A percentile compares a stretch with the other conserved stretches of the same genome.
phyloP scores from a whole-genome alignment of 1,284 basidiomycete species.

The Cryptococcus sp. region DNA sequence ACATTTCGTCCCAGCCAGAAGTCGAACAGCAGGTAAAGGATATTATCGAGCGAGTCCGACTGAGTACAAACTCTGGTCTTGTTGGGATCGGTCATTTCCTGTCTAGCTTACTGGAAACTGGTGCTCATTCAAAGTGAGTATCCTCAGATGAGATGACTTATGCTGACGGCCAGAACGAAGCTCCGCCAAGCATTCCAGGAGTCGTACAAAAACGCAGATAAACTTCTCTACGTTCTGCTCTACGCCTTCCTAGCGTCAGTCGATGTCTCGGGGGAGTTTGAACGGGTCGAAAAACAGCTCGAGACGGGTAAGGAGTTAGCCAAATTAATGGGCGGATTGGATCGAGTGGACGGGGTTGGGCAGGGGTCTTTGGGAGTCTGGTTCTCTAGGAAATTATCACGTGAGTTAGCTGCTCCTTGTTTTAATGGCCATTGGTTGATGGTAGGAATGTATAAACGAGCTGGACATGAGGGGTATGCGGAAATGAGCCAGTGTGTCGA shows the following conservation, averaged over 20 bases:
- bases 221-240: constrained; percentile 31
- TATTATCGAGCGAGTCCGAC: neutral
- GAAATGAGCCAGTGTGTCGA: too few relatives aligned
- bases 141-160: too few relatives aligned
- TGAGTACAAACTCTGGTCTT: constrained; percentile 29
- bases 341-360: constrained; percentile 34
- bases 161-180: neutral
- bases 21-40: neutral
- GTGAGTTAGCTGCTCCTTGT: constrained; percentile 14
- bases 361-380: constrained; percentile 34
- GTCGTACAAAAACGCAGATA: constrained; percentile 23
- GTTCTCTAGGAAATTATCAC: constrained; percentile 34
- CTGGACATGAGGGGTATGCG: too few relatives aligned
- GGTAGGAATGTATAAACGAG: too few relatives aligned
- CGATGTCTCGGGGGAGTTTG: constrained; percentile 7
- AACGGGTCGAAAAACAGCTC: constrained; percentile 29
- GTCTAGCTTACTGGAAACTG: constrained; percentile 28
- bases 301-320: constrained; percentile 34
- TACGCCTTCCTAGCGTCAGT: constrained; percentile 41
- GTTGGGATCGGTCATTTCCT: constrained; percentile 29
- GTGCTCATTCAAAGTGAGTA: constrained; percentile 35
- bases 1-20: constrained; percentile 7
- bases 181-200: constrained; percentile 21
- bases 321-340: constrained; percentile 30
- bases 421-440: too few relatives aligned